phyloP scores from a whole-genome alignment of 192 early-diverging fungal species.

The Linnemannia zychae region DNA sequence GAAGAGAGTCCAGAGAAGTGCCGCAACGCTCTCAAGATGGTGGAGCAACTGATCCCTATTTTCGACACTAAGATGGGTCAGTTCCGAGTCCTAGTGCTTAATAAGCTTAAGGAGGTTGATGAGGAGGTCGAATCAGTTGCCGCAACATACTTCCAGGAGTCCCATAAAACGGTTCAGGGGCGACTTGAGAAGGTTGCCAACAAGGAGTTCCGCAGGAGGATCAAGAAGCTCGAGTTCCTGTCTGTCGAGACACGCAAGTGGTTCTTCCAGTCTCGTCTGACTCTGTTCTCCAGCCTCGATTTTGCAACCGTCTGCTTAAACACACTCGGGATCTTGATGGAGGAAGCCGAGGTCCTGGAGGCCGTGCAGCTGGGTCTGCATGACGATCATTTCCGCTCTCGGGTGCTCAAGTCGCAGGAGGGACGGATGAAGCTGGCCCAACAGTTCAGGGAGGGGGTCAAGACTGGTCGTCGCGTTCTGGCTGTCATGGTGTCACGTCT shows the following conservation, averaged over 20 bases:
- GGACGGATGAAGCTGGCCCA: slow-evolving; percentile 73
- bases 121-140: slow-evolving; percentile 56
- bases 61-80: slow-evolving; percentile 56
- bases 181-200: slow-evolving; percentile 71
- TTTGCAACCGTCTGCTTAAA: slow-evolving; percentile 68
- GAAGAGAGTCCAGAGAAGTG: slow-evolving; percentile 54
- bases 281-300: slow-evolving; percentile 67
- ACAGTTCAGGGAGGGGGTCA: slow-evolving; percentile 77
- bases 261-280: slow-evolving; percentile 70
- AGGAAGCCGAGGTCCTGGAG: slow-evolving; percentile 81
- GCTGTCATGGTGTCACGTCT: slow-evolving; percentile 79
- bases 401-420: slow-evolving; percentile 72
- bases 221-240: slow-evolving; percentile 73
- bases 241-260: slow-evolving; percentile 69
- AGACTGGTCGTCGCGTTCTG: slow-evolving; percentile 76
- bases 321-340: slow-evolving; percentile 78
- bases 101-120: slow-evolving; percentile 56
- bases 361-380: slow-evolving; percentile 65
- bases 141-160: slow-evolving; percentile 51
- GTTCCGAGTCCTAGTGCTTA: slow-evolving; percentile 47
- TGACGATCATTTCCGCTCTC: slow-evolving; percentile 59
- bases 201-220: slow-evolving; percentile 77
- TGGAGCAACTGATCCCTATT: slow-evolving; percentile 53
- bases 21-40: slow-evolving; percentile 43
- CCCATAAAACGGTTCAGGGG: slow-evolving; percentile 64